Conservation (phyloP, 768 basidiomycete species). For the Gelatoporia subvermispora region DNA sequence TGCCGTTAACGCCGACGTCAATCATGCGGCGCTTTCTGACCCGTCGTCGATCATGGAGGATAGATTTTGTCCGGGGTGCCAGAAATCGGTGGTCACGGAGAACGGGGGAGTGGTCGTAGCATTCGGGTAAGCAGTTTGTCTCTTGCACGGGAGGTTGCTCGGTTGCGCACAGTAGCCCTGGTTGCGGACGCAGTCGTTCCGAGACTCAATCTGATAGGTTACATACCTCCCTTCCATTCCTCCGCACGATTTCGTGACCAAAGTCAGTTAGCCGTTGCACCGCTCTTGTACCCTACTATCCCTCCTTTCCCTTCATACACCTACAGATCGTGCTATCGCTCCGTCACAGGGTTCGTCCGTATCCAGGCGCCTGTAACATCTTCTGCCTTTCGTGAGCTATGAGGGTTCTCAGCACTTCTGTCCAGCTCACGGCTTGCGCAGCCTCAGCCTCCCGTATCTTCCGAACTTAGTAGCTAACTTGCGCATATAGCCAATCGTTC, state of each 20-base stretch:
- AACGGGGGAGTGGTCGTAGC: constrained; percentile 88
- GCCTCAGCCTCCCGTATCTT: neutral
- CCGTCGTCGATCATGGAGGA: constrained; percentile 35
- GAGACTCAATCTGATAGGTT: neutral
- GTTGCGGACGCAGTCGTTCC: neutral
- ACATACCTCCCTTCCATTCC: neutral
- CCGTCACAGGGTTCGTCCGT: neutral
- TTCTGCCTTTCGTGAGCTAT: neutral
- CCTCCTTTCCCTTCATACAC: neutral
- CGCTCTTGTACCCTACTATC: neutral
- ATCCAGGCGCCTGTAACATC: neutral
- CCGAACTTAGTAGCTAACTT: constrained; percentile 1
- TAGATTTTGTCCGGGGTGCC: constrained; percentile 78
- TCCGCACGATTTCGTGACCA: neutral
- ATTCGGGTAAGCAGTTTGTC: constrained; percentile 71
- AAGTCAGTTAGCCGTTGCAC: too few relatives aligned
- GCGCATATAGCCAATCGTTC: constrained; percentile 68
- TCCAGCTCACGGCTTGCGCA: neutral
- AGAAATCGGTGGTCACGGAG: constrained; percentile 73
- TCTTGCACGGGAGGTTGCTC: constrained; percentile 4
- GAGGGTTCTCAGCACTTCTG: neutral
- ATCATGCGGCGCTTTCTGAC: constrained; percentile 14
- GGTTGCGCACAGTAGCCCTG: neutral
- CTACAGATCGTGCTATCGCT: neutral
- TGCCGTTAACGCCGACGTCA: constrained; percentile 3